These are phyloP conservation scores for Trifolium fragiferum DNA, from an alignment of 306 rosid species.

Conservation along the genomic window DNA sequence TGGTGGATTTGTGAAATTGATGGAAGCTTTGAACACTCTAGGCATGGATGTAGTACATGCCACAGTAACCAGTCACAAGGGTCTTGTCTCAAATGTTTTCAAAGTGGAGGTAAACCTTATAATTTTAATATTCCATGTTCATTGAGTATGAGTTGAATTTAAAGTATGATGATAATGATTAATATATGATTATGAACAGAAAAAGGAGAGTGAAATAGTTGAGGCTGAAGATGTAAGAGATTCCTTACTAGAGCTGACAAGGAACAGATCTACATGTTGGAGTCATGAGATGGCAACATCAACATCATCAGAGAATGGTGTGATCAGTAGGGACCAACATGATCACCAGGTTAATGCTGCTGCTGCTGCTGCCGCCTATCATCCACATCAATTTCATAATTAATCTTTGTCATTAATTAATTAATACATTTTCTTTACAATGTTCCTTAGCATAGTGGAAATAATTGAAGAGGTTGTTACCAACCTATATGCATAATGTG, in stretches of 20 bases:
- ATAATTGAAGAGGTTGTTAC: background rate
- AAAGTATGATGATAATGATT: background rate
- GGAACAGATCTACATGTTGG: slow-evolving; percentile 59
- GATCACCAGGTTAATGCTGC: slow-evolving; percentile 41
- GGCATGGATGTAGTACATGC: slow-evolving; percentile 81
- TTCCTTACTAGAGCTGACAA: slow-evolving; percentile 72
- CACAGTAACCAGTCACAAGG: slow-evolving; percentile 78
- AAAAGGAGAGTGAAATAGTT: slow-evolving; percentile 68
- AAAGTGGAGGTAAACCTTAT: slow-evolving; percentile 64
- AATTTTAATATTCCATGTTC: background rate
- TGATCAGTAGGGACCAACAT: slow-evolving; percentile 49
- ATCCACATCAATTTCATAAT: slow-evolving; percentile 52
- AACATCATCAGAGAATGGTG: slow-evolving; percentile 48
- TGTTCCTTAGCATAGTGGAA: background rate
- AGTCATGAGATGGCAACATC: slow-evolving; percentile 48
- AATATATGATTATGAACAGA: slow-evolving; percentile 46
- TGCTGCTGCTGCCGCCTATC: slow-evolving; percentile 41
- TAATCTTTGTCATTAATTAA: slow-evolving; percentile 7
- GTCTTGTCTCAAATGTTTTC: slow-evolving; percentile 84
- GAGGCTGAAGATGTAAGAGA: slow-evolving; percentile 84
- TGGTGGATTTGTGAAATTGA: slow-evolving; percentile 79
- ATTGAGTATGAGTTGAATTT: too few species aligned
- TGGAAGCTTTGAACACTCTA: slow-evolving; percentile 81
- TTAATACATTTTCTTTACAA: background rate
- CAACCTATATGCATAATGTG: background rate